A percentile compares a stretch with the other conserved stretches of the same genome.
Evolutionary conservation across 768 basidiomycete genomes (phyloP).

Genomic region (Phlegmacium glaucopus): DNA sequence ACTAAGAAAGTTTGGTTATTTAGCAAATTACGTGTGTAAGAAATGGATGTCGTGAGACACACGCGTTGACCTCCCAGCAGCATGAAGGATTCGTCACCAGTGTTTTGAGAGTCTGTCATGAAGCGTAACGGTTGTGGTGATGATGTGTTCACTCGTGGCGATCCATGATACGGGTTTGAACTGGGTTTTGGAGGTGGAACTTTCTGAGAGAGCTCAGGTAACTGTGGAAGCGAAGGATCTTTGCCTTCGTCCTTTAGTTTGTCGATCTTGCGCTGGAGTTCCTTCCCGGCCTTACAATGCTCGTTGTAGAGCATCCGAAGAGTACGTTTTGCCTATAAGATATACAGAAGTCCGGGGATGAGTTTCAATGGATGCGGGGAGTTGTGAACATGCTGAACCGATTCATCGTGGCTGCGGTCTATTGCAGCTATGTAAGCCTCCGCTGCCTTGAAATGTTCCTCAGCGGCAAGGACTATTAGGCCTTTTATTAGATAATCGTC

Average conservation of each 20-base stretch:
- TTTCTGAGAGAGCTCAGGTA: slow-evolving; percentile 31
- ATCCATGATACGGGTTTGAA: slow-evolving; percentile 26
- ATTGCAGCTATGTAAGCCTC: slow-evolving; percentile 71
- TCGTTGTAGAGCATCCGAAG: slow-evolving; percentile 73
- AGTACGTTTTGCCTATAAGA: slow-evolving; percentile 67
- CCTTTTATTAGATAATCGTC: slow-evolving; percentile 69
- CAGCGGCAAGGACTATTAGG: slow-evolving; percentile 65
- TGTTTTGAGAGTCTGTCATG: slow-evolving; percentile 54
- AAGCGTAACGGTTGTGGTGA: slow-evolving; percentile 40
- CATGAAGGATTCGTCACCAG: slow-evolving; percentile 89
- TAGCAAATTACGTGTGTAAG: slow-evolving; percentile 2
- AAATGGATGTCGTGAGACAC: slow-evolving; percentile 20
- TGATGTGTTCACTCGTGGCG: slow-evolving; percentile 41
- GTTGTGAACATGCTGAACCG: slow-evolving; percentile 39
- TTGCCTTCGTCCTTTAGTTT: slow-evolving; percentile 74
- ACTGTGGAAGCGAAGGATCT: slow-evolving; percentile 73
- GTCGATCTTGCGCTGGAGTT: slow-evolving; percentile 67
- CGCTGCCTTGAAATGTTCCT: slow-evolving; percentile 75
- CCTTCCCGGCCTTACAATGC: slow-evolving; percentile 66
- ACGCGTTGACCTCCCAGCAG: slow-evolving; percentile 74
- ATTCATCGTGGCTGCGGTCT: slow-evolving; percentile 69
- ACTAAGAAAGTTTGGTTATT: slow-evolving; percentile 32
- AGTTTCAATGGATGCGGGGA: neutral
- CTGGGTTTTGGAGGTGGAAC: slow-evolving; percentile 23
- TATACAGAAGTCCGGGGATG: neutral